phyloP scores from a whole-genome alignment of 2,329 filamentous ascomycete species.

The Sporothrix dimorphospora region DNA sequence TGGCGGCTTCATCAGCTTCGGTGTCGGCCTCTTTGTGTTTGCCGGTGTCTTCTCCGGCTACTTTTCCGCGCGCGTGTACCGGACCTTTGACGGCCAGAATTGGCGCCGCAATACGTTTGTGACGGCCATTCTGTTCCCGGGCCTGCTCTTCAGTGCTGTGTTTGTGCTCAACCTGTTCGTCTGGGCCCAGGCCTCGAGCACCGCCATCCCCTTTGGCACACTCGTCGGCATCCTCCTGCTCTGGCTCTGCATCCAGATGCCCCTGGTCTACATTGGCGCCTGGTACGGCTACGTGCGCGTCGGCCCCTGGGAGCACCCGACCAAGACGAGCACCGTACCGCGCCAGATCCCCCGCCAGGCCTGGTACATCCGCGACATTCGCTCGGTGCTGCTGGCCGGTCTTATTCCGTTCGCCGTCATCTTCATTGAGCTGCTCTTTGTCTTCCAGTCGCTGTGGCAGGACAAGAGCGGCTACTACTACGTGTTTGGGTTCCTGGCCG shows the following conservation, averaged over 20 bases:
- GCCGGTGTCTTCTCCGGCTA: conserved; percentile 85
- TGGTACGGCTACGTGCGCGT: conserved; percentile 74
- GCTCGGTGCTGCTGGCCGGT: conserved; percentile 71
- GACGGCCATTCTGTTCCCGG: conserved; percentile 78
- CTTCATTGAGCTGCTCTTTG: conserved; percentile 38
- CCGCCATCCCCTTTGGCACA: conserved; percentile 81
- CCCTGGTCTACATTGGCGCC: conserved; percentile 78
- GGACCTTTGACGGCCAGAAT: conserved; percentile 75
- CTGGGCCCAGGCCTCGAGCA: conserved; percentile 87
- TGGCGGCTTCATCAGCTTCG: conserved; percentile 86
- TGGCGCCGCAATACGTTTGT: conserved; percentile 77
- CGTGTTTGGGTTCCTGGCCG: conserved; percentile 81
- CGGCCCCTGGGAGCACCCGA: conserved; percentile 77
- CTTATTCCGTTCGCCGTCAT: conserved; percentile 75
- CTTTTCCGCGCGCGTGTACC: conserved; percentile 81
- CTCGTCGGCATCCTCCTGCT: conserved; percentile 72
- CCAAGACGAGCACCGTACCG: conserved; percentile 71
- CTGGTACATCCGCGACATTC: conserved; percentile 71
- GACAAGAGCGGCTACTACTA: conserved; percentile 94
- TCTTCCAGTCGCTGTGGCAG: conserved; percentile 75
- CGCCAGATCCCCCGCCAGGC: conserved; percentile 74
- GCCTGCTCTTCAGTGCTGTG: conserved; percentile 71
- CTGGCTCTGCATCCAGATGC: conserved; percentile 85
- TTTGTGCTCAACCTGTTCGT: conserved; percentile 87
- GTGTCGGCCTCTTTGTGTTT: conserved; percentile 79